Base-by-base conservation (phyloP, 108 stramenopile genomes). In the Fragilaria crotonensis region DNA sequence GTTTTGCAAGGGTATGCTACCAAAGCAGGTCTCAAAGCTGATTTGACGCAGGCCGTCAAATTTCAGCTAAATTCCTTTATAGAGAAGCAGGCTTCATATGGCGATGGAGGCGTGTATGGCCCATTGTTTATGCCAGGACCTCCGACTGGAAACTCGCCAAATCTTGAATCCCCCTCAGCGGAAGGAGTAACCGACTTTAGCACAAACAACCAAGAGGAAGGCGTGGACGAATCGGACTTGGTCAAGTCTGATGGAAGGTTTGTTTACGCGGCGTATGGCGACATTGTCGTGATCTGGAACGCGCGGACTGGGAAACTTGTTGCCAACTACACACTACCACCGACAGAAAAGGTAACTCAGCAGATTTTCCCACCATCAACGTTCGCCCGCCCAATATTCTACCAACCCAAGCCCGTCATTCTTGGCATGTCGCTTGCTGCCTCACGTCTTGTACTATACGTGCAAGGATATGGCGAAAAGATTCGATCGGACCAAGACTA, bases 121-220 rank as follows among this genome's bases (percentile, higher is more conserved):
- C 27, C 25, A 49, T 29, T 21, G 21, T 2, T 32, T 45, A 31
- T 57, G 46, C 26, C 22, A 45, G 56, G 21, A 20, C 4, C 2
- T 57, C 36, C 21, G 3, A 5, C 25, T 21, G 53, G 5, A 26
- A 28, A 3, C 7, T 36, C 36, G 4, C 23, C 3, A 26, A 22
- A 0, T 3, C 20, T 29, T 7, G 26, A 23, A 45, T 7, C 4
- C 3, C 44, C 54, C 5, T 28, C 54, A 5, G 30, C 57, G n/a
- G 22, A 48, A 22, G 46, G 57, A 11, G 66, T 30, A 20, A 68
- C 54, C 29, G 51, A 57, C 52, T 84, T 56, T 63, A 75, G 45
- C 14, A 78, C 76, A 18, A 80, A 84, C 64, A 80, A 80, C 36
- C 83, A 84, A 47, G 83, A 79, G 67, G 30, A 48, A n/a, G 65